These are phyloP conservation scores for Cordyceps farinosa DNA, from an alignment of 2,329 filamentous ascomycete genomes.

Conservation along the genomic window DNA sequence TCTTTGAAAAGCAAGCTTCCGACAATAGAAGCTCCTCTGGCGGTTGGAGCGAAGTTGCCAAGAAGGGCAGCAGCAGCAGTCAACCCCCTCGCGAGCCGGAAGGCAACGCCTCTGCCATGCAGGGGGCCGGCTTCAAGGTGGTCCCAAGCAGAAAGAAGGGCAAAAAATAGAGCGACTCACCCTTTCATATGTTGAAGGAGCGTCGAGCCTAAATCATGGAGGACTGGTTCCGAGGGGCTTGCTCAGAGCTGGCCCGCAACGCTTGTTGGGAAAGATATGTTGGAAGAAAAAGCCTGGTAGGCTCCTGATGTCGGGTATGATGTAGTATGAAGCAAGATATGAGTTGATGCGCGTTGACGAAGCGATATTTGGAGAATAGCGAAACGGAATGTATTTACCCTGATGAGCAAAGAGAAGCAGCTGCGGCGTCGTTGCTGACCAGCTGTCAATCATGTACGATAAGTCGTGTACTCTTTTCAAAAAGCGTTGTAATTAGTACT, in stretches of 20 bases:
- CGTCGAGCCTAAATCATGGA: slow-evolving; percentile 14
- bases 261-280: neutral
- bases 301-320: slow-evolving; percentile 3
- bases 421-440: neutral
- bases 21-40: slow-evolving; percentile 52
- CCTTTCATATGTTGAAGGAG: slow-evolving; percentile 19
- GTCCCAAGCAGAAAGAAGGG: slow-evolving; percentile 91
- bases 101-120: slow-evolving; percentile 37
- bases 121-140: slow-evolving; percentile 73
- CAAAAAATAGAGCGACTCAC: slow-evolving; percentile 54
- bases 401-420: neutral
- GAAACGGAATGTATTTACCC: neutral
- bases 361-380: slow-evolving; percentile 5
- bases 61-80: slow-evolving; percentile 62
- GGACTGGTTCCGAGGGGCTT: neutral
- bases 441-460: neutral
- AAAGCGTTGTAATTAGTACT: neutral
- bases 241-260: neutral
- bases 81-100: slow-evolving; percentile 36
- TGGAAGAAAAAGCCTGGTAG: neutral
- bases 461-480: neutral
- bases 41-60: slow-evolving; percentile 96
- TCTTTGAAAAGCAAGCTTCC: slow-evolving; percentile 70
- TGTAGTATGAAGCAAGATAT: slow-evolving; percentile 4
- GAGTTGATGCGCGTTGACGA: slow-evolving; percentile 4